Conservation (phyloP, 2,329 filamentous ascomycete genomes). For the Penicillium brasilianum region DNA sequence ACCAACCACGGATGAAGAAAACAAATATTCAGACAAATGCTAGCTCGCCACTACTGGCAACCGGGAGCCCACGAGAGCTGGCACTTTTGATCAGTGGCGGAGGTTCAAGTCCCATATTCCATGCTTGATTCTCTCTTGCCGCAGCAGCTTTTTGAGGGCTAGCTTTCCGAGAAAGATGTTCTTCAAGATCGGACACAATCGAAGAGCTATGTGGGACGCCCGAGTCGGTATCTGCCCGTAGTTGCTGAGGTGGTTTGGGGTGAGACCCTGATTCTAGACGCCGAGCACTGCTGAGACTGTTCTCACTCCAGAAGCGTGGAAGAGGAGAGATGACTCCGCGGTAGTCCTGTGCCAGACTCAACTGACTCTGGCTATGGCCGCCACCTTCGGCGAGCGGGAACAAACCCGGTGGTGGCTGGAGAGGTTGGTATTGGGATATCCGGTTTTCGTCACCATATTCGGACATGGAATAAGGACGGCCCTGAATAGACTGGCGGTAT, state of each 20-base stretch:
- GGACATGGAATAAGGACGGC: constrained; percentile 42
- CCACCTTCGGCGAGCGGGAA: constrained; percentile 27
- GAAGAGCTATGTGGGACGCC: constrained; percentile 28
- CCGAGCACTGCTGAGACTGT: constrained; percentile 36
- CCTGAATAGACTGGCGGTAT: constrained; percentile 36
- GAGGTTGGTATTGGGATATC: constrained; percentile 37
- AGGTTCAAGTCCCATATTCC: constrained; percentile 22
- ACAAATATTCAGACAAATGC: constrained; percentile 29
- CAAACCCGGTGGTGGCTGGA: constrained; percentile 34
- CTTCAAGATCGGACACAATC: constrained; percentile 32
- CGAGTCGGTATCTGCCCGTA: constrained; percentile 17
- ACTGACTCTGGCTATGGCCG: constrained; percentile 38
- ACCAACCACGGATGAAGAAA: constrained; percentile 3
- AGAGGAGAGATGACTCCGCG: constrained; percentile 43
- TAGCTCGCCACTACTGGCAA: constrained; percentile 32
- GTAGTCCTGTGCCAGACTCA: constrained; percentile 46
- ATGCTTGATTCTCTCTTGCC: constrained; percentile 13
- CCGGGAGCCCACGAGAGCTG: constrained; percentile 26
- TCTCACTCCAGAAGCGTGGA: constrained; percentile 45
- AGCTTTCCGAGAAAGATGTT: constrained; percentile 28
- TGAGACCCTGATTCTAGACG: constrained; percentile 31
- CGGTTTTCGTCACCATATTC: constrained; percentile 43
- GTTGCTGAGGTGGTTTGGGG: constrained; percentile 7
- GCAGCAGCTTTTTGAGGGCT: constrained; percentile 16
- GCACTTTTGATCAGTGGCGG: constrained; percentile 22